Base-by-base conservation (phyloP, 2,329 filamentous ascomycete species). In the Spiromastix sp. region DNA sequence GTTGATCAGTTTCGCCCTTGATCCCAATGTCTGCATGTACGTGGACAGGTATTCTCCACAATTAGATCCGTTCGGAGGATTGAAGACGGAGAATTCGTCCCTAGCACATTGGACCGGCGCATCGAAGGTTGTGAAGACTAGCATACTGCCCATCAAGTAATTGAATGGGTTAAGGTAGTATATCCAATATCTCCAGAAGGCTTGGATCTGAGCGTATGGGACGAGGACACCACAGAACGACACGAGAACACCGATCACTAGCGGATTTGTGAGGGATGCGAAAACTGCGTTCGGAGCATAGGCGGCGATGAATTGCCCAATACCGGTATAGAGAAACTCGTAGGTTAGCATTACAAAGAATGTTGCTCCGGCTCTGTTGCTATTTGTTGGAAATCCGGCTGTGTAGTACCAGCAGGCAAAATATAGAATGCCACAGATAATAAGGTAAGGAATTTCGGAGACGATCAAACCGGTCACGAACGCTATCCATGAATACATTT, bases 271-370 rank as follows among this genome's bases (percentile, higher is more conserved):
- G 40, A 85, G 81, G 33, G 81, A 75, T 0, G 79, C 81, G 53
- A 85, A 84, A 35, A 68, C 75, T 0, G 82, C 60, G 41, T 66
- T 66, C 24, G 60, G 81, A 0, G 81, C 79, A 51, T 84, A 85
- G 0, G 84, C 81, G 37, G 77, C 80, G 44, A 87, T 81, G 74
- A 80, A 85, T 54, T 85, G 82, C 10, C 80, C 83, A 73, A 78
- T 85, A 43, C 67, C 75, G 13, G 69, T 72, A 54, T 77, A 72
- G 62, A 85, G 81, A 13, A 85, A 59, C 57, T 77, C 82, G 59
- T 85, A 85, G 3, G 86, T 67, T 43, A 85, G 55, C 10, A 74
- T 75, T 72, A 87, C 82, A 27, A 86, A 63, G 60, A 79, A 86
- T 2, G 75, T 71, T 45, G 45, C 47, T 2, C 55, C 55, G 5